phyloP scores from a whole-genome alignment of 2,329 filamentous ascomycete genomes.

The Thelonectria rubi region DNA sequence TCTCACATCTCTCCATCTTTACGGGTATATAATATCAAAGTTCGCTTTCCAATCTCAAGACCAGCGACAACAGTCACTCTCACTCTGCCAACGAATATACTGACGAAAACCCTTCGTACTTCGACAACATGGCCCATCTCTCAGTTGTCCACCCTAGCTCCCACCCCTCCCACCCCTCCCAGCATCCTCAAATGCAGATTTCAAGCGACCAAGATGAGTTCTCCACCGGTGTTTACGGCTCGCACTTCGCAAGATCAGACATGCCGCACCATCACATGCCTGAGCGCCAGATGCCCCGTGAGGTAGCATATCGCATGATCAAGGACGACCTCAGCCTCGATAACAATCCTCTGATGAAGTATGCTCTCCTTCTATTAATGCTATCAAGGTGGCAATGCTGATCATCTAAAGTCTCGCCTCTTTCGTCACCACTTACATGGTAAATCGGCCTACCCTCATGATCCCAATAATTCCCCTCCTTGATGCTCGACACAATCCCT shows the following conservation, averaged over 20 bases:
- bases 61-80: slow-evolving; percentile 39
- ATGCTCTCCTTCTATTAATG: slow-evolving; percentile 40
- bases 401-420: slow-evolving; percentile 73
- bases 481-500: not conserved
- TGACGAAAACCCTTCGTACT: slow-evolving; percentile 21
- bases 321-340: slow-evolving; percentile 93
- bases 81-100: not conserved
- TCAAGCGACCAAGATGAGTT: slow-evolving; percentile 66
- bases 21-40: slow-evolving; percentile 34
- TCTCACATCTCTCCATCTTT: slow-evolving; percentile 29
- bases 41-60: slow-evolving; percentile 35
- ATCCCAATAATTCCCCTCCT: slow-evolving; percentile 11
- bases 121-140: slow-evolving; percentile 61
- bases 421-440: slow-evolving; percentile 97
- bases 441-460: slow-evolving; percentile 47
- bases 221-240: slow-evolving; percentile 88
- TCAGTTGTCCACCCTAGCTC: slow-evolving; percentile 48
- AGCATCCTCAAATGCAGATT: slow-evolving; percentile 54
- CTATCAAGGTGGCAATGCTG: slow-evolving; percentile 17
- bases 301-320: slow-evolving; percentile 96
- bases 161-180: slow-evolving; percentile 29
- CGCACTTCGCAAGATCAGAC: slow-evolving; percentile 80
- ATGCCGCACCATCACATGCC: slow-evolving; percentile 88
- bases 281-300: slow-evolving; percentile 86
- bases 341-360: slow-evolving; percentile 89